phyloP scores from a whole-genome alignment of 805 yeast genomes.

The Wickerhamomyces bisporus region DNA sequence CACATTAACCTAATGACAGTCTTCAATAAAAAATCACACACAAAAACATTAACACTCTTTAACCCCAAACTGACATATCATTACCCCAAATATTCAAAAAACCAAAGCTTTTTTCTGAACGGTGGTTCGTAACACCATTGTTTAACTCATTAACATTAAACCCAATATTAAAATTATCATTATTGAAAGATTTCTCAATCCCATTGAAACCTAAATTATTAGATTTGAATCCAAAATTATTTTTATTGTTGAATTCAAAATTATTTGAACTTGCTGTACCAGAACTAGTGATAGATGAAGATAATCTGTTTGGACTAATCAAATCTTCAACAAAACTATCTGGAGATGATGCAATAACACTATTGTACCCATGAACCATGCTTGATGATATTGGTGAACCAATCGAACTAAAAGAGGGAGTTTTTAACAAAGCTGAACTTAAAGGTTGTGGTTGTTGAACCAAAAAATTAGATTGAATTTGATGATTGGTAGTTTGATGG shows the following conservation, averaged over 20 bases:
- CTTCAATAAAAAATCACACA: background rate
- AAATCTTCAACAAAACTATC: slow-evolving; percentile 18
- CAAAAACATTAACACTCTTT: background rate
- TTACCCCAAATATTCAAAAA: slow-evolving; percentile 27
- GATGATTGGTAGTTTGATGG: background rate
- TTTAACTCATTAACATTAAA: slow-evolving; percentile 3
- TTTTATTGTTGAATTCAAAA: background rate
- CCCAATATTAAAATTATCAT: slow-evolving; percentile 3
- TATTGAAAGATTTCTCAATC: background rate
- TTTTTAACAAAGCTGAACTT: background rate
- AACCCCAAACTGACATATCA: slow-evolving; percentile 28
- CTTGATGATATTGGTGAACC: slow-evolving; percentile 1
- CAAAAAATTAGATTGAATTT: background rate
- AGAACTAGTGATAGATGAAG: slow-evolving; percentile 20
- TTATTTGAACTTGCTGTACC: slow-evolving; percentile 3
- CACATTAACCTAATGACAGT: no score
- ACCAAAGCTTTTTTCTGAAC: slow-evolving; percentile 15
- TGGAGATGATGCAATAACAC: slow-evolving; percentile 16
- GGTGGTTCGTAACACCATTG: background rate
- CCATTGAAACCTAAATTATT: background rate
- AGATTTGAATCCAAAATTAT: background rate
- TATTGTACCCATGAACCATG: slow-evolving; percentile 1
- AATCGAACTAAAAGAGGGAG: no score
- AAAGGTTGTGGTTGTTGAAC: slow-evolving; percentile 4
- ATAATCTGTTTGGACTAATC: slow-evolving; percentile 8